These are phyloP conservation scores for Xylaria bambusicola DNA, from an alignment of 495 filamentous ascomycete species.

Conservation along the genomic window DNA sequence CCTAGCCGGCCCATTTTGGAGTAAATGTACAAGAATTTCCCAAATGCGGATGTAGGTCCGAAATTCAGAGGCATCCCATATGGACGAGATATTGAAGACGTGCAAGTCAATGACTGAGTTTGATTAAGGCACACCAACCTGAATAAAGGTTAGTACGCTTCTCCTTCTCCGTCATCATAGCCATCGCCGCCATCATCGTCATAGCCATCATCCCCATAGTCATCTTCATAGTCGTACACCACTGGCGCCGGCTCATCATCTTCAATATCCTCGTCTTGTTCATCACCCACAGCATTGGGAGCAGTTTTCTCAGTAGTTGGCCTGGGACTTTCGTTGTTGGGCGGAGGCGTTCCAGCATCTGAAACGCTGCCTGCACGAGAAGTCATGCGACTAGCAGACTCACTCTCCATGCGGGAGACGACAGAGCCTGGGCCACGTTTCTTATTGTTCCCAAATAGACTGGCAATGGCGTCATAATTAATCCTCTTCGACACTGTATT, in stretches of 20 bases:
- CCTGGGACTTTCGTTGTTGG: neutral
- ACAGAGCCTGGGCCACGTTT: slow-evolving; percentile 41
- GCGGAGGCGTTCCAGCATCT: slow-evolving; percentile 11
- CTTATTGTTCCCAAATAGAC: slow-evolving; percentile 44
- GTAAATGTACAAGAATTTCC: too few relatives aligned
- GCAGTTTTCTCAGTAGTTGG: slow-evolving; percentile 11
- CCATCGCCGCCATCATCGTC: slow-evolving; percentile 37
- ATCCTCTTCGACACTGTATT: slow-evolving; percentile 74
- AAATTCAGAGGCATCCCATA: neutral
- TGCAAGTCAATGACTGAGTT: neutral
- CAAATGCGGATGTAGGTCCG: too few relatives aligned
- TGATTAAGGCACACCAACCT: too few relatives aligned
- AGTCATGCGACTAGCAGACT: slow-evolving; percentile 24
- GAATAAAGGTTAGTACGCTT: slow-evolving; percentile 20
- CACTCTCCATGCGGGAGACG: slow-evolving; percentile 29
- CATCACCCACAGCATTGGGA: slow-evolving; percentile 20
- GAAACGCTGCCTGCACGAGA: slow-evolving; percentile 28
- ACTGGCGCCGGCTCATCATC: slow-evolving; percentile 23
- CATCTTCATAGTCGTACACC: slow-evolving; percentile 26
- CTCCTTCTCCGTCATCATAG: slow-evolving; percentile 21
- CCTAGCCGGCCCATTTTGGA: too few relatives aligned
- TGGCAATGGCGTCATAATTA: slow-evolving; percentile 72
- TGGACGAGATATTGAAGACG: neutral
- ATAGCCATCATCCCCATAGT: slow-evolving; percentile 32
- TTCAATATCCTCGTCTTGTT: slow-evolving; percentile 23